These are phyloP conservation scores for Camellia granthamiana DNA, from an alignment of 148 eudicot genomes.

Conservation along the genomic window DNA sequence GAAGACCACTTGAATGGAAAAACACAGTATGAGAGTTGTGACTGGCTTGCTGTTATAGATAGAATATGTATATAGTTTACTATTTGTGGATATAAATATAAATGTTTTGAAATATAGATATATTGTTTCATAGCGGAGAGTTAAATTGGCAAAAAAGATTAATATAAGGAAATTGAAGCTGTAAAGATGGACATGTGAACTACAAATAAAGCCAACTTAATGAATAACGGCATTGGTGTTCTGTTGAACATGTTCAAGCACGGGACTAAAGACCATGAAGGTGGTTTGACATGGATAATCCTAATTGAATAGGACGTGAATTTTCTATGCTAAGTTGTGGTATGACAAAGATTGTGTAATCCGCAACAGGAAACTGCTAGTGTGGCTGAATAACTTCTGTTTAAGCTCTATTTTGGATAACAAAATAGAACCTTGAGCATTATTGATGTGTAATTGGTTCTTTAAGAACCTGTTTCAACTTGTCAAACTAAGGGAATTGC, in stretches of 20 bases:
- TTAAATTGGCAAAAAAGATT: neutral
- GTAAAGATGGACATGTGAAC: neutral
- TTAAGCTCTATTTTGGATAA: neutral
- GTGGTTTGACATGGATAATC: neutral
- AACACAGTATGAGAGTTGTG: neutral
- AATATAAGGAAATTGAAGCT: neutral
- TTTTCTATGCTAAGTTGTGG: neutral
- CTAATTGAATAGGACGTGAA: neutral
- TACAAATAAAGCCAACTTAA: no score
- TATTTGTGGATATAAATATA: neutral
- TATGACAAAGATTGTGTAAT: neutral
- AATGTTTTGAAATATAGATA: neutral
- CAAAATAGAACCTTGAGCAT: neutral
- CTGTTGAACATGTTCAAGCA: conserved; percentile 3
- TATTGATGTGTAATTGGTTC: neutral
- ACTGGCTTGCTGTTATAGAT: no score
- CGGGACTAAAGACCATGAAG: neutral
- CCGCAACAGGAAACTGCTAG: neutral
- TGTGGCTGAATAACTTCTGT: neutral
- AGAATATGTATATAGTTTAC: no score
- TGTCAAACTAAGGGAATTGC: neutral
- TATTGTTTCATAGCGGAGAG: neutral
- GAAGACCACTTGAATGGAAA: neutral
- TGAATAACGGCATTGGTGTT: neutral
- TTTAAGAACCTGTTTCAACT: neutral